Percentiles rank a stretch among this genome's conserved stretches.
Conservation (phyloP, 768 basidiomycete genomes). For the Suillus lakei region DNA sequence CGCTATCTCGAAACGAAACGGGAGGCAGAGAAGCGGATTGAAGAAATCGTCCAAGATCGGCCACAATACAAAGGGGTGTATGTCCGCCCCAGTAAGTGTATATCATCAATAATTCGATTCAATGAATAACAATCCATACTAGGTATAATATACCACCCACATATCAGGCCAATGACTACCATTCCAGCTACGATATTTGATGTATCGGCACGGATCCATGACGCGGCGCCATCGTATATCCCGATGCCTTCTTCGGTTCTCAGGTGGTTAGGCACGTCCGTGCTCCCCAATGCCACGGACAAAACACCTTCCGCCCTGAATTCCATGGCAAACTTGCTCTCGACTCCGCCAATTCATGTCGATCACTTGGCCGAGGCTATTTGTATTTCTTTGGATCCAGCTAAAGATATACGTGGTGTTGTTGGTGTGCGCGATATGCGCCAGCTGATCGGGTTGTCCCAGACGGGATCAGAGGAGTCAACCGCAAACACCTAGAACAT, state of each 20-base stretch:
- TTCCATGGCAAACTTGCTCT: slow-evolving; percentile 77
- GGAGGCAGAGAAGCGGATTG: slow-evolving; percentile 80
- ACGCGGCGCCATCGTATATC: slow-evolving; percentile 54
- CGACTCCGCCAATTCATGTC: slow-evolving; percentile 92
- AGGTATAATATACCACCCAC: slow-evolving; percentile 97
- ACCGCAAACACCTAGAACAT: not conserved
- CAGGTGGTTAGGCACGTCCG: slow-evolving; percentile 49
- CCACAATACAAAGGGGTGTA: slow-evolving; percentile 70
- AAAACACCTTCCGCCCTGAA: slow-evolving; percentile 53
- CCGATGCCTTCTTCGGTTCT: slow-evolving; percentile 72
- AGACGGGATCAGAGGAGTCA: slow-evolving; percentile 31
- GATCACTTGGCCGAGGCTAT: slow-evolving; percentile 93
- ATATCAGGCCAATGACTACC: slow-evolving; percentile 87
- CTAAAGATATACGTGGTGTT: slow-evolving; percentile 60
- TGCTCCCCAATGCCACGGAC: slow-evolving; percentile 23
- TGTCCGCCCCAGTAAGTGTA: slow-evolving; percentile 83
- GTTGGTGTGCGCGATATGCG: slow-evolving; percentile 77
- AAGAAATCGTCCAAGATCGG: slow-evolving; percentile 48
- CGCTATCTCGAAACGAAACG: slow-evolving; percentile 95
- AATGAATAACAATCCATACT: slow-evolving; percentile 5
- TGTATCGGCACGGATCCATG: slow-evolving; percentile 75
- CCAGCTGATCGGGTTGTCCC: slow-evolving; percentile 70
- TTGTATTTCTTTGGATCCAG: slow-evolving; percentile 60
- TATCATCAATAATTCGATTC: slow-evolving; percentile 9
- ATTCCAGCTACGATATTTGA: slow-evolving; percentile 85